These are phyloP conservation scores for Styphnolobium japonicum DNA, from an alignment of 306 rosid species.

Conservation along the genomic window DNA sequence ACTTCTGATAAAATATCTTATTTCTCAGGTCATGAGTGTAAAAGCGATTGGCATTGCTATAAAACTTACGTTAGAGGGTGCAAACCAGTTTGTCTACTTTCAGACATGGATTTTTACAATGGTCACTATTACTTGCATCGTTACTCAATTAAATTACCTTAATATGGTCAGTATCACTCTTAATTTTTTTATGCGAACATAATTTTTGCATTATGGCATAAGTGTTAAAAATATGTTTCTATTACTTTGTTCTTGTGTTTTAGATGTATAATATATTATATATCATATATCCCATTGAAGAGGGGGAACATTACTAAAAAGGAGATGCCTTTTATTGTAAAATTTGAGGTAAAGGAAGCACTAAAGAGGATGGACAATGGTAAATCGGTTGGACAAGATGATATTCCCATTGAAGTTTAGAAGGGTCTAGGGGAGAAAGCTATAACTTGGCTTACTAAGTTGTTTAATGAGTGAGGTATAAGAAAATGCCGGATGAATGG, in stretches of 20 bases:
- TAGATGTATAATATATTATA: not conserved
- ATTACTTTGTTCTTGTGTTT: not conserved
- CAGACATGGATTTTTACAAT: constrained; percentile 82
- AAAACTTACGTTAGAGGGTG: constrained; percentile 77
- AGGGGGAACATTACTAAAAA: not conserved
- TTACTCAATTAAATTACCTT: constrained; percentile 72
- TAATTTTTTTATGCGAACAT: not conserved
- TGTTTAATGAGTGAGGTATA: no score
- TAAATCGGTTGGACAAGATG: no score
- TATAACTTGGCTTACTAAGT: no score
- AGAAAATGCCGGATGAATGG: no score
- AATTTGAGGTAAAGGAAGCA: no score
- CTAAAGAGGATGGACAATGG: no score
- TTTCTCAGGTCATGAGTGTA: constrained; percentile 80
- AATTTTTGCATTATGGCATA: not conserved
- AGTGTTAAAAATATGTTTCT: not conserved
- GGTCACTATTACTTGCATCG: constrained; percentile 71
- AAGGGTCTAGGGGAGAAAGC: no score
- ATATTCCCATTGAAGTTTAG: no score
- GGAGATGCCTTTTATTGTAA: no score
- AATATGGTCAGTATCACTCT: constrained; percentile 63
- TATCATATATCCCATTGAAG: no score
- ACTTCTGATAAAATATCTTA: constrained; percentile 9
- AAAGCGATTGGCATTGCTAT: constrained; percentile 88
- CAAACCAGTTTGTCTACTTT: constrained; percentile 54